These are phyloP conservation scores for Amylostereum chailletii DNA, from an alignment of 1,284 basidiomycete species.

Conservation along the genomic window DNA sequence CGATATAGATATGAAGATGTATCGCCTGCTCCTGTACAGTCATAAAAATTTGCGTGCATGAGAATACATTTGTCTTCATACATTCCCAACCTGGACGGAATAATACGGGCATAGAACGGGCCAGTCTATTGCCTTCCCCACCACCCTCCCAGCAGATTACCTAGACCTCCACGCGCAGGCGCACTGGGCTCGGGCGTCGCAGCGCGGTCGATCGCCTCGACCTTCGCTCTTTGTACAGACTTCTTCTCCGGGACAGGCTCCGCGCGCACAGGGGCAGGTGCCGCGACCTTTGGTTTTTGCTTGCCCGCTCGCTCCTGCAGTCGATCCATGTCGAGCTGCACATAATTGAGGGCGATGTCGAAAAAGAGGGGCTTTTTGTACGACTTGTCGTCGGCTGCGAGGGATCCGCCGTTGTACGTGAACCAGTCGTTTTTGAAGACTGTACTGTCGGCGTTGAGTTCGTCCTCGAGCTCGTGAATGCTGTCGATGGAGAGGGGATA, in stretches of 20 bases:
- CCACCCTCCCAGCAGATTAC: constrained; percentile 43
- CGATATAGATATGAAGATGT: too few relatives aligned
- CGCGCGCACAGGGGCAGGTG: constrained; percentile 12
- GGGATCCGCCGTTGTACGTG: constrained; percentile 58
- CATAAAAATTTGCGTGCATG: too few relatives aligned
- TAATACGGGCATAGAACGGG: too few relatives aligned
- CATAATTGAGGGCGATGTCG: constrained; percentile 91
- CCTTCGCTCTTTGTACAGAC: constrained; percentile 20
- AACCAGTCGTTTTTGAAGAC: constrained; percentile 77
- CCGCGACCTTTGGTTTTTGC: constrained; percentile 13
- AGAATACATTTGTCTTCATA: too few relatives aligned
- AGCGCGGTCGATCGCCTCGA: constrained; percentile 27
- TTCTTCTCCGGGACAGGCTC: constrained; percentile 21
- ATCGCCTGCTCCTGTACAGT: too few relatives aligned
- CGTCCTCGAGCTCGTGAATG: constrained; percentile 43
- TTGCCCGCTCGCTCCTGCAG: constrained; percentile 67
- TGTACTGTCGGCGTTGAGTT: constrained; percentile 39
- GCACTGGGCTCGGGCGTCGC: constrained; percentile 30
- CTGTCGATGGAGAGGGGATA: constrained; percentile 40
- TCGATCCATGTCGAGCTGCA: constrained; percentile 75
- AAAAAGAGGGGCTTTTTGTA: constrained; percentile 85
- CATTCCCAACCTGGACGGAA: too few relatives aligned
- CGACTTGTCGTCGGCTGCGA: constrained; percentile 32
- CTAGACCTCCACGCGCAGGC: constrained; percentile 27
- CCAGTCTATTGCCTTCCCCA: constrained; percentile 30